Evolutionary conservation across 2,329 filamentous ascomycete species (phyloP), one percentile per base, ranked within the genome.

Genomic region (Colletotrichum sp.): DNA sequence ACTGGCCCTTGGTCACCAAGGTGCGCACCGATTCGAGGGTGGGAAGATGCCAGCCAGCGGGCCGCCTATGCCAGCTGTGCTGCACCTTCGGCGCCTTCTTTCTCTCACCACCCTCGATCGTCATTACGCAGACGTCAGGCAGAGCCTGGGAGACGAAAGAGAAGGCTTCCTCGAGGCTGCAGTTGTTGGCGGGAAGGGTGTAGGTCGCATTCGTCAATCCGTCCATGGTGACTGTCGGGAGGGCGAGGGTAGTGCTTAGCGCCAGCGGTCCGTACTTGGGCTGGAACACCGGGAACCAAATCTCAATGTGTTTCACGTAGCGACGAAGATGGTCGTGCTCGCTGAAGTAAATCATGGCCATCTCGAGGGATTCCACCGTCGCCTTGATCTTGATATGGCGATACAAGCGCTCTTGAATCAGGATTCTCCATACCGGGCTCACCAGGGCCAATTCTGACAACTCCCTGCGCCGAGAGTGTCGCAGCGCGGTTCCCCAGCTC

Each of bases 271-370:
- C 84, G 73, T 87, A 86, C 71, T 88, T 89, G 24, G 90, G 91
- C 78, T 93, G 89, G 79, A 94, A 95, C 55, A 95, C 93, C 5
- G 94, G 94, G 77, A 95, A 94, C 93, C 94, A 95, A 56, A 95
- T 88, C 83, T 95, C 94, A 75, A 95, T 89, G 80, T 95, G 94
- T 78, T 92, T 92, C 75, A 95, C 91, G 78, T 94, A 91, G 10
- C 84, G 79, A 24, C 90, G 88, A 8, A 95, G 88, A 79, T 94
- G 90, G 32, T 88, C 85, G 75, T 92, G 88, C 12, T 83, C 78
- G 18, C 85, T 82, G 78, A 95, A 94, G 86, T 93, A 95, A 38
- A 85, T 77, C 77, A 90, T 86, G 8, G 93, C 91, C 64, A 91
- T 88, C 56, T 89, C 85, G 55, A 94, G 84, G 18, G 90, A 93